Evolutionary conservation across 345 rosid genomes (phyloP), one percentile per base, ranked within the genome.

Genomic region (Cardamine chenopodiifolia): DNA sequence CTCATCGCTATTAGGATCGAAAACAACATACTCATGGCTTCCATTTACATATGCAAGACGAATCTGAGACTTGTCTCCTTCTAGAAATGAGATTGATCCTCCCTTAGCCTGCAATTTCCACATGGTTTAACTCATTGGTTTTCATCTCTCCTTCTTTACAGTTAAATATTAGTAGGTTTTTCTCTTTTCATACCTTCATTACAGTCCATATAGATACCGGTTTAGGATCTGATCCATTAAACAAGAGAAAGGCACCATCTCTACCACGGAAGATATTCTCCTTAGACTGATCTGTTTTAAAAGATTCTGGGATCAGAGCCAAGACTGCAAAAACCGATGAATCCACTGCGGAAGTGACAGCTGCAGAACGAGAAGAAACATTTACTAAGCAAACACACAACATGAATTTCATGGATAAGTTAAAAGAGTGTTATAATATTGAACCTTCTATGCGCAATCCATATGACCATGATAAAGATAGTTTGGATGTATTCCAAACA

Each of bases 361-460:
- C 98, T 95, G 86, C 83, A 79, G 42, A 74, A 80, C 49, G 26
- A 22, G 47, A 57, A 56, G 10, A 26, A 45, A 22, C 29, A 17
- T 7, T 68, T 29, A 62, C 17, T 37, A 57, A 65, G 48, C 12
- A 11, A 77, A 71, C n/a, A 20, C 45, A 71, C 12, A 50, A 8
- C 69, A 29, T 31, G 52, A 58, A 29, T 8, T 13, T 37, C 47
- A 45, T 37, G 25, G 34, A 20, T 6, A 49, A 25, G 37, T 28
- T 20, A 39, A 37, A 77, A 28, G 17, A 39, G 5, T 0, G 37
- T 37, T 57, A n/a, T 4, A 6, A 14, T 44, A 32, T 3, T 61
- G 70, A 92, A 92, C 99, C 98, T 95, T 92, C 98, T 53, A 86
- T 71, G 22, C 82, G 87, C 73, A 95, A 85, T 82, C 72, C 81